Evolutionary conservation across 169 alveolate genomes (phyloP), one percentile per base, ranked within the genome.

Genomic region (Gregarina niphandrodes): DNA sequence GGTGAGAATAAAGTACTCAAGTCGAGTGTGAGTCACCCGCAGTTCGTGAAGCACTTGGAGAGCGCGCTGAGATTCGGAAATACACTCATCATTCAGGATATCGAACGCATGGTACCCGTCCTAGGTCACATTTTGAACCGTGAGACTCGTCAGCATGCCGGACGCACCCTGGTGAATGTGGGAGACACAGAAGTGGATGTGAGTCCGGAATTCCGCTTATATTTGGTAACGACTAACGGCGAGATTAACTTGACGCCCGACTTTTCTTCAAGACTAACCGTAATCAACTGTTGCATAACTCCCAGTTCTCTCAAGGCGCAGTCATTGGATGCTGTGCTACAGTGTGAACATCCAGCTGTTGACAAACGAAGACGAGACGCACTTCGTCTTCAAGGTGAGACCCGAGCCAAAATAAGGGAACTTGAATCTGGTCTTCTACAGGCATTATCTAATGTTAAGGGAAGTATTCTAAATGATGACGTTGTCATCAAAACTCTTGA

Each of bases 171-270:
- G 22, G 86, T 83, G 24, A 61, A 92, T 45, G 86, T 93, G 18
- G 97, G 96, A 11, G 96, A 86, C 47, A 70, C 83, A 32, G 96
- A 84, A 55, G 85, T 87, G 28, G 96, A 88, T 54, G 84, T 86
- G 61, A 79, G 94, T 19, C 80, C 87, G 0, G 65, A 82, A 11
- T 90, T 90, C 67, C 67, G 71, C 37, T 68, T 88, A 80, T 84
- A 72, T 48, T 75, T 88, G 77, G 79, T 87, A 3, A 82, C 95
- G 3, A 73, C 94, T 35, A 91, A 88, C 58, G 75, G 91, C 6
- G 67, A 76, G 21, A 80, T 87, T n/a, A 76, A 68, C 43, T 86
- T 83, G 55, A 82, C 95, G 0, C 95, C 98, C 15, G 96, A 90
- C 66, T 53, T 90, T 26, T 84, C 95, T 66, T 77, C 93, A 32